phyloP scores from a whole-genome alignment of 2,329 filamentous ascomycete species.

The Acephala macrosclerotiorum region DNA sequence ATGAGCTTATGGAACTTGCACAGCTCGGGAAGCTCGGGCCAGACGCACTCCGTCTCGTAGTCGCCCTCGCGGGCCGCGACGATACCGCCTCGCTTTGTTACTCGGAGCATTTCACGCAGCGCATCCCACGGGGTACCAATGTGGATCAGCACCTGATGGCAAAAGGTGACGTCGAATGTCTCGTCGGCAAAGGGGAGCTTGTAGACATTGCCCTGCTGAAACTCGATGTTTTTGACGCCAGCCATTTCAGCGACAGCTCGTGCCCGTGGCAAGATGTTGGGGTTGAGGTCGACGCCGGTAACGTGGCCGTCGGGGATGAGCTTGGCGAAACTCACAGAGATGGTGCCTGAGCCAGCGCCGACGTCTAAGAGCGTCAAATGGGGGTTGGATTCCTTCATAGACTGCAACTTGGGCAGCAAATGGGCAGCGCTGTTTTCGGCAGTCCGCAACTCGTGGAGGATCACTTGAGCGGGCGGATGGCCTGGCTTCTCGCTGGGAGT shows the following conservation, averaged over 20 bases:
- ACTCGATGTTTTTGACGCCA: slow-evolving; percentile 36
- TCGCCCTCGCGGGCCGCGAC: slow-evolving; percentile 54
- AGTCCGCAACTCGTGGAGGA: slow-evolving; percentile 45
- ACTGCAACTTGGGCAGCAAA: slow-evolving; percentile 50
- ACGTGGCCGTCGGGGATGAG: slow-evolving; percentile 49
- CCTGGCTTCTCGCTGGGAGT: background rate
- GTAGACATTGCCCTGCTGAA: slow-evolving; percentile 37
- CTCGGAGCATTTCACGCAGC: slow-evolving; percentile 61
- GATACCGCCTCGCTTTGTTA: slow-evolving; percentile 60
- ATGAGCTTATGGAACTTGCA: slow-evolving; percentile 39
- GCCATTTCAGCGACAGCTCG: slow-evolving; percentile 24
- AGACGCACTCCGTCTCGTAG: slow-evolving; percentile 43
- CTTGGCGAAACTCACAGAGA: slow-evolving; percentile 52
- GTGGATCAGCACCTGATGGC: slow-evolving; percentile 65
- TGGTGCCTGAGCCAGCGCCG: slow-evolving; percentile 58
- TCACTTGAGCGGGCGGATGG: slow-evolving; percentile 36
- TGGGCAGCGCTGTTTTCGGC: slow-evolving; percentile 53
- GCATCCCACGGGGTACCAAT: slow-evolving; percentile 57
- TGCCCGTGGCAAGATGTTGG: slow-evolving; percentile 29
- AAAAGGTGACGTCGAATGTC: slow-evolving; percentile 64
- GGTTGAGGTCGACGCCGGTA: slow-evolving; percentile 49
- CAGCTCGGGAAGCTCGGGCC: slow-evolving; percentile 43
- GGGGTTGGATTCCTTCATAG: slow-evolving; percentile 36
- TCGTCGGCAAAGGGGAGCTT: slow-evolving; percentile 52
- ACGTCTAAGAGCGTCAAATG: slow-evolving; percentile 50